A percentile compares a stretch with the other conserved stretches of the same genome.
Evolutionary conservation across 2,329 filamentous ascomycete species (phyloP).

Genomic region (Sporothrix globosa): DNA sequence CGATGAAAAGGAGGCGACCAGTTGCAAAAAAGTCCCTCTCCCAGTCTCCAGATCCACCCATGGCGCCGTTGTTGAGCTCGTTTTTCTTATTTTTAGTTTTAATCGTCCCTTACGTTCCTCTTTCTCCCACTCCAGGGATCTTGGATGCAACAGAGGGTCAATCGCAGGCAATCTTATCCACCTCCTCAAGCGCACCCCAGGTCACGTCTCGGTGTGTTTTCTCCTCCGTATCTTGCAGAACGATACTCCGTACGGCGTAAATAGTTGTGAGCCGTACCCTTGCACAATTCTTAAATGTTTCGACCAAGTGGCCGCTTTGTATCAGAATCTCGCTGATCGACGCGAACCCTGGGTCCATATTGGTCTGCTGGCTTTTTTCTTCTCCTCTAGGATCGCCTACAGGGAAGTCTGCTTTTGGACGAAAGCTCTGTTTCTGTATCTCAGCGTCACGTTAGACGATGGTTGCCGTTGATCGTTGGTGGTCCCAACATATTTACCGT

Average conservation of each 20-base stretch:
- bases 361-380: neutral
- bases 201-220: neutral
- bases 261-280: neutral
- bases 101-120: too few species aligned
- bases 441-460: neutral
- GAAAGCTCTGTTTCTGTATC: neutral
- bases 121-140: neutral
- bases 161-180: slow-evolving; percentile 11
- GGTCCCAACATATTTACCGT: neutral
- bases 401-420: slow-evolving; percentile 4
- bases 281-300: slow-evolving; percentile 10
- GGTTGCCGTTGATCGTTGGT: neutral
- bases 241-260: neutral
- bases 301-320: slow-evolving; percentile 23
- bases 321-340: slow-evolving; percentile 25
- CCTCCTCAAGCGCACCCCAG: neutral
- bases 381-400: neutral
- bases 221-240: neutral
- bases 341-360: neutral
- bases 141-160: slow-evolving; percentile 4
- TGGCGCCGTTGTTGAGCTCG: neutral
- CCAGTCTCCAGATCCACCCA: neutral
- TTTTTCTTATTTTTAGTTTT: neutral
- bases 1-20: neutral
- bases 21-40: neutral